Conservation (phyloP, 495 filamentous ascomycete genomes). For the Lasiosphaeria miniovina region DNA sequence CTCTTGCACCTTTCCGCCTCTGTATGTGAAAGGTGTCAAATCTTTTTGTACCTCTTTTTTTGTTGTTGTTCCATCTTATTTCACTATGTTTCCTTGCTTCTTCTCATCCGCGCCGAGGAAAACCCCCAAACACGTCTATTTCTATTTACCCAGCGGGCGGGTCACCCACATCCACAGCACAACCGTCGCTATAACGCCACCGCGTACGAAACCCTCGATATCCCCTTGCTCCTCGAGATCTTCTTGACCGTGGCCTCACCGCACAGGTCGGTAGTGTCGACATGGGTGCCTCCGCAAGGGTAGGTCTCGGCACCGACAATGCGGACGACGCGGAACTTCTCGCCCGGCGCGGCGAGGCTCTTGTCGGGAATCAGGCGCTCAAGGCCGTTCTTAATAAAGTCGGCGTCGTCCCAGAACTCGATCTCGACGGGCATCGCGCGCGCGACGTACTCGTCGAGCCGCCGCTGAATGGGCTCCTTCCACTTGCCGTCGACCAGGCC, state of each 20-base stretch:
- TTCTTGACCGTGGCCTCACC: conserved; percentile 58
- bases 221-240: conserved; percentile 56
- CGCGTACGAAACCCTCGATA: conserved; percentile 52
- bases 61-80: not conserved
- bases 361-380: conserved; percentile 50
- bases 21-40: not conserved
- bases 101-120: too few relatives aligned
- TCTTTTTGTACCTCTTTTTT: not conserved
- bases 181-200: conserved; percentile 20
- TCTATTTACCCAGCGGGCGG: too few relatives aligned
- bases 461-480: conserved; percentile 55
- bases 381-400: conserved; percentile 43
- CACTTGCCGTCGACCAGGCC: conserved; percentile 58
- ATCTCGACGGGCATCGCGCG: conserved; percentile 53
- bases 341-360: conserved; percentile 38
- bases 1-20: not conserved
- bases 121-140: too few relatives aligned
- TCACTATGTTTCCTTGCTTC: too few relatives aligned
- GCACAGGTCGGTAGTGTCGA: conserved; percentile 49
- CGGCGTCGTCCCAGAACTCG: conserved; percentile 57
- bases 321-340: conserved; percentile 53
- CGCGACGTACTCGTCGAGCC: conserved; percentile 50
- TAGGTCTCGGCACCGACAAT: conserved; percentile 58
- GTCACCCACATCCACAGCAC: not conserved
- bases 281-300: conserved; percentile 66